Evolutionary conservation across 306 rosid species (phyloP), one percentile per base, ranked within the genome.

Genomic region (Cicer bijugum): DNA sequence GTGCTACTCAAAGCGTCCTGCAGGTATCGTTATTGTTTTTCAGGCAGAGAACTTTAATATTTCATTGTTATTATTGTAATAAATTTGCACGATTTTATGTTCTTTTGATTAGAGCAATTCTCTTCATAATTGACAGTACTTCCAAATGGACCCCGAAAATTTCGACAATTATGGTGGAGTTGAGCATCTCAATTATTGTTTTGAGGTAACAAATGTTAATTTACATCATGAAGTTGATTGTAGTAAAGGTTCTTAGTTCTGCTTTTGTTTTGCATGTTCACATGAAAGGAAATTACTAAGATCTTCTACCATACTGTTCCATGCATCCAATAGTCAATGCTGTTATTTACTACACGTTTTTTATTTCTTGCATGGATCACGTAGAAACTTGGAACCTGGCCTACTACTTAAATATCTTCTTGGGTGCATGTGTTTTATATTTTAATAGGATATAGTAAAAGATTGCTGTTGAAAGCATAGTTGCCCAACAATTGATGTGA

Each of bases 1-100:
- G 99, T 81, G 97, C 99, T 71, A 88, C 93, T 43, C 99, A 91
- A 82, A 94, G 93, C 83, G 86, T 94, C 71, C 80, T 94, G 61
- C 99, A 94, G 96, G 99, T 94, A 72, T 45, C 80, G 46, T 77
- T 60, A 59, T 67, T 80, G 67, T 52, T 75, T 72, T 80, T 20
- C 69, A 55, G 38, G 53, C n/a, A 23, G 35, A 9, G n/a, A 40
- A 23, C 50, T 78, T 58, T 10, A 46, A 23, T 69, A 15, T 43
- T 65, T 72, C 69, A 40, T 67, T 59, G 28, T 58, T 47, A 20
- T 69, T 60, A 37, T 65, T 67, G 53, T 62, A 64, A 42, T 78
- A 45, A 70, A 66, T 59, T 44, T 62, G 68, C 62, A 69, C 71
- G 59, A 47, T 66, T 76, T 74, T 63, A 40, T 19, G 68, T 33